Base-by-base conservation (phyloP, 1,139 yeast species). In the Kazachstania sp. region DNA sequence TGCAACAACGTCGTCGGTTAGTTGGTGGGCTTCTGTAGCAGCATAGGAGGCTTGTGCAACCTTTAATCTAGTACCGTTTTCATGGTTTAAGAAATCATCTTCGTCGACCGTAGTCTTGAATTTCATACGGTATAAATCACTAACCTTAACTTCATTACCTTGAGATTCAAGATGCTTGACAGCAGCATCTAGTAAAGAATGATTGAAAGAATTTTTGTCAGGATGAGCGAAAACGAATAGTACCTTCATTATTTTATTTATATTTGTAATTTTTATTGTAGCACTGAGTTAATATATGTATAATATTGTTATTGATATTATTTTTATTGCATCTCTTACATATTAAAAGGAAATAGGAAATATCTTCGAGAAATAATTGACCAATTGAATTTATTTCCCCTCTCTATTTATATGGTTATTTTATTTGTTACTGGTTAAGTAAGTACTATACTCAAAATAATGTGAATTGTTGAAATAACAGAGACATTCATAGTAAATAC, bases 221-320 rank as follows among this genome's bases (percentile, higher is more conserved):
- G 64, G 63, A 40, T 60, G 64, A 15, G 61, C 63, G 41, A 50
- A 54, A 11, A 60, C 55, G 15, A 57, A 53, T 37, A 60, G 46
- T 6, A 51, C 53, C 42, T 57, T 57, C 48, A 45, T 45, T 31
- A 8, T 26, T 30, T 19, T 23, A 36, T n/a, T 36, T 18, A 37
- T 37, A 19, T 19, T 37, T 13, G 28, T 2, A 36, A 5, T 12
- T 9, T 37, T 23, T 8, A 30, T n/a, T n/a, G n/a, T n/a, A n/a
- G n/a, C n/a, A n/a, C n/a, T n/a, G n/a, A n/a, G n/a, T n/a, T n/a
- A 30, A 30, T 30, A 5, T 8, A 30, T 12, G 11, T 15, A 15
- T 32, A n/a, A 15, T 12, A 31, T 11, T 15, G 18, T 32, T 15
- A 11, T 13, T 15, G 36, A 15, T n/a, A 15, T 32, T 32, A n/a